Evolutionary conservation across 2,329 filamentous ascomycete genomes (phyloP).

Genomic region (Ophiocordyceps camponoti-leonardi): DNA sequence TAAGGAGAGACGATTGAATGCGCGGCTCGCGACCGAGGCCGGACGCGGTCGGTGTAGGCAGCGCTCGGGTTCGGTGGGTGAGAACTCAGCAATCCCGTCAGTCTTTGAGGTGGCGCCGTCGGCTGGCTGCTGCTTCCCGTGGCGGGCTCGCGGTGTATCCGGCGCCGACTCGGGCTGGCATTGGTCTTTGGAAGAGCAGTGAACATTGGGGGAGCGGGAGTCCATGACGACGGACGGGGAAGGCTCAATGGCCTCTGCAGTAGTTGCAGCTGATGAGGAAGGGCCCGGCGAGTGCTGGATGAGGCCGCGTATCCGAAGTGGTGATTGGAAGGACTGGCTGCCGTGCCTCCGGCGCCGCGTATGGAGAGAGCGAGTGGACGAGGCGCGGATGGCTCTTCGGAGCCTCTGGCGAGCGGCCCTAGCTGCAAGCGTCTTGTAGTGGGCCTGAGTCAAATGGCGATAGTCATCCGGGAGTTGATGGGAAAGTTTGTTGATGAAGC

Average conservation of each 20-base stretch:
- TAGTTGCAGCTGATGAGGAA: background rate
- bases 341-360: constrained; percentile 10
- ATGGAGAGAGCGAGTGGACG: constrained; percentile 18
- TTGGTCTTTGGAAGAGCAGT: background rate
- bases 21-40: constrained; percentile 33
- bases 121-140: background rate
- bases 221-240: background rate
- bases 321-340: constrained; percentile 5
- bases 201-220: background rate
- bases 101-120: background rate
- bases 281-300: background rate
- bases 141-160: background rate
- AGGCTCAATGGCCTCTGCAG: background rate
- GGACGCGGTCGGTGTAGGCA: constrained; percentile 31
- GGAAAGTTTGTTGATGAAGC: constrained; percentile 27
- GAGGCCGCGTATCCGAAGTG: background rate
- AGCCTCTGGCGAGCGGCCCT: constrained; percentile 24
- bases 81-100: background rate
- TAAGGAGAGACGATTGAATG: constrained; percentile 40
- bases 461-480: constrained; percentile 27
- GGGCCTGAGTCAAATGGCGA: constrained; percentile 19
- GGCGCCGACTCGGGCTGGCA: background rate
- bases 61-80: constrained; percentile 9
- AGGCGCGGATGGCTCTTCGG: constrained; percentile 17
- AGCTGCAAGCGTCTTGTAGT: constrained; percentile 23